A percentile compares a stretch with the other conserved stretches of the same genome.
Evolutionary conservation across 805 yeast species (phyloP).

Genomic region (Candida methanosorbosa): DNA sequence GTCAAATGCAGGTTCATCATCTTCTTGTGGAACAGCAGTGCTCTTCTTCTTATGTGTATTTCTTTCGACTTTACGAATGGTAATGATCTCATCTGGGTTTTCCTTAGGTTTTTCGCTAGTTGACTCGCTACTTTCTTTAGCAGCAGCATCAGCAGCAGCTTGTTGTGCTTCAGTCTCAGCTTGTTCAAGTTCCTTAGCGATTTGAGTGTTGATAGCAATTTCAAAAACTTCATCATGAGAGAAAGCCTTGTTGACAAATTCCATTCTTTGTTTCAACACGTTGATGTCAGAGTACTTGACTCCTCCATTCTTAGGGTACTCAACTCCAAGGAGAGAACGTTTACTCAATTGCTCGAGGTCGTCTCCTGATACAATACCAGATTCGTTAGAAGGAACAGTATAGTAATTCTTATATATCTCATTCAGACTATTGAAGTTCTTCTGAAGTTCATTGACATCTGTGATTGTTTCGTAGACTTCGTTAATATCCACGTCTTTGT

Average conservation of each 20-base stretch:
- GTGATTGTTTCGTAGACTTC: slow-evolving; percentile 13
- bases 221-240: slow-evolving; percentile 2
- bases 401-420: background rate
- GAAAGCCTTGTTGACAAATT: slow-evolving; percentile 9
- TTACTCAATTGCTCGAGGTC: background rate
- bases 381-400: background rate
- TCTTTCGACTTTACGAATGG: slow-evolving; percentile 19
- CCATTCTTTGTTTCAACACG: slow-evolving; percentile 10
- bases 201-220: too few species aligned
- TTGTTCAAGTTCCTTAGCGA: slow-evolving; percentile 11
- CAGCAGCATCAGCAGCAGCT: background rate
- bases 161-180: slow-evolving; percentile 4
- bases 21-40: slow-evolving; percentile 21
- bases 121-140: slow-evolving; percentile 9
- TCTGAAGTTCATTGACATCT: slow-evolving; percentile 23
- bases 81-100: slow-evolving; percentile 22
- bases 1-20: slow-evolving; percentile 10
- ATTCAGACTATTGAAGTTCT: slow-evolving; percentile 10
- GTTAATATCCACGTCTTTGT: slow-evolving; percentile 3
- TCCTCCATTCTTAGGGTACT: slow-evolving; percentile 11
- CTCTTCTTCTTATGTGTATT: slow-evolving; percentile 14
- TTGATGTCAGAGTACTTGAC: slow-evolving; percentile 4
- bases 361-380: background rate
- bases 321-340: slow-evolving; percentile 9
- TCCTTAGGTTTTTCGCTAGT: slow-evolving; percentile 13